These are phyloP conservation scores for Sporodiniella umbellata DNA, from an alignment of 371 early-diverging fungal genomes.

Conservation along the genomic window DNA sequence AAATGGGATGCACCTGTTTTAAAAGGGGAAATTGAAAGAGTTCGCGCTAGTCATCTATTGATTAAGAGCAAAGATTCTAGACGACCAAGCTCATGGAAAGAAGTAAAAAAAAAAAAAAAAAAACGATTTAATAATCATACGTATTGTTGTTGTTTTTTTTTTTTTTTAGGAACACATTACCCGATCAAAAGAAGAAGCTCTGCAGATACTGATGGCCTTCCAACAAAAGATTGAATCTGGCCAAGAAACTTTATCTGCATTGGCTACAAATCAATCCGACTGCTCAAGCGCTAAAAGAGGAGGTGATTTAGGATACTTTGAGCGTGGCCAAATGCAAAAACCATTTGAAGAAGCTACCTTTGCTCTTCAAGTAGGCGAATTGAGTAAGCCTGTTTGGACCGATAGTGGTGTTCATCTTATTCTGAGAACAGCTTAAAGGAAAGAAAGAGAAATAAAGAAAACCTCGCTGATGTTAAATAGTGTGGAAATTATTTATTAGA, in stretches of 20 bases:
- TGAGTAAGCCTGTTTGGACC: constrained; percentile 82
- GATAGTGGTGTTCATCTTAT: constrained; percentile 95
- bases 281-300: constrained; percentile 85
- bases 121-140: too few species aligned
- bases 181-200: constrained; percentile 85
- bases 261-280: constrained; percentile 81
- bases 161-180: constrained; percentile 68
- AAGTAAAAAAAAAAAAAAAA: constrained; percentile 56
- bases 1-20: constrained; percentile 77
- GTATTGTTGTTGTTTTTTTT: not conserved
- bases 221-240: constrained; percentile 60
- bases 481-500: too few species aligned
- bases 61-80: constrained; percentile 89
- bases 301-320: constrained; percentile 91
- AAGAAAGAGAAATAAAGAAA: too few species aligned
- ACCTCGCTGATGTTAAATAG: too few species aligned
- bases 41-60: constrained; percentile 87
- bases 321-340: constrained; percentile 78
- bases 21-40: constrained; percentile 37
- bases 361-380: constrained; percentile 79
- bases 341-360: constrained; percentile 92
- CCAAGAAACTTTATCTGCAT: constrained; percentile 54
- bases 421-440: constrained; percentile 75
- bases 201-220: constrained; percentile 58
- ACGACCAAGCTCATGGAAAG: constrained; percentile 89